Percentiles rank a stretch among this genome's conserved stretches.
phyloP scores from a whole-genome alignment of 2,329 filamentous ascomycete species.

The Albifimbria verrucaria region DNA sequence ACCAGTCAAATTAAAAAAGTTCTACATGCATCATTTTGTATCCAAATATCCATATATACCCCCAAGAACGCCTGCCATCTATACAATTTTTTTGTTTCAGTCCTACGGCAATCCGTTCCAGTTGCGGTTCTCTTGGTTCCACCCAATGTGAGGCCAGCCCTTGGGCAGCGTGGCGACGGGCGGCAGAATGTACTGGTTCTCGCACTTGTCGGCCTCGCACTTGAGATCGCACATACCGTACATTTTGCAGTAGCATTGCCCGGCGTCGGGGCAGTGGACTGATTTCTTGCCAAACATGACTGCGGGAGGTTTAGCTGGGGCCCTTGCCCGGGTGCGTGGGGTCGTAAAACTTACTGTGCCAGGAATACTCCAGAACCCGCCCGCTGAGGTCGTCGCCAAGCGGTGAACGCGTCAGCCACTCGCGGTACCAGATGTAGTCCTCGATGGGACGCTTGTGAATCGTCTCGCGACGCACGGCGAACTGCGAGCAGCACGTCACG shows the following conservation, averaged over 20 bases:
- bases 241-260: slow-evolving; percentile 63
- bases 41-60: too few species aligned
- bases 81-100: too few species aligned
- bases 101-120: slow-evolving; percentile 19
- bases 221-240: slow-evolving; percentile 56
- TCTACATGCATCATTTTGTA: too few species aligned
- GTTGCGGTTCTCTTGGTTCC: slow-evolving; percentile 22
- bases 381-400: slow-evolving; percentile 54
- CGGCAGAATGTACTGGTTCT: slow-evolving; percentile 57
- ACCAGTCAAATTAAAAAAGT: too few species aligned
- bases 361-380: slow-evolving; percentile 61
- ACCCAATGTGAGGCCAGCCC: slow-evolving; percentile 52
- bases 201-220: slow-evolving; percentile 45
- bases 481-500: slow-evolving; percentile 63
- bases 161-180: slow-evolving; percentile 53
- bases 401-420: slow-evolving; percentile 58
- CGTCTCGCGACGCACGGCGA: slow-evolving; percentile 54
- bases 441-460: slow-evolving; percentile 44
- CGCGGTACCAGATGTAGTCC: slow-evolving; percentile 54
- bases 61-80: too few species aligned
- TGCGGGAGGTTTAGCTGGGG: slow-evolving; percentile 17
- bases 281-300: slow-evolving; percentile 56
- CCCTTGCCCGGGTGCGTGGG: too few species aligned
- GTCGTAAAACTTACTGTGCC: slow-evolving; percentile 62
- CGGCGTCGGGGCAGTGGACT: slow-evolving; percentile 58